These are phyloP conservation scores for Pyricularia grisea DNA, from an alignment of 2,329 filamentous ascomycete species.

Conservation along the genomic window DNA sequence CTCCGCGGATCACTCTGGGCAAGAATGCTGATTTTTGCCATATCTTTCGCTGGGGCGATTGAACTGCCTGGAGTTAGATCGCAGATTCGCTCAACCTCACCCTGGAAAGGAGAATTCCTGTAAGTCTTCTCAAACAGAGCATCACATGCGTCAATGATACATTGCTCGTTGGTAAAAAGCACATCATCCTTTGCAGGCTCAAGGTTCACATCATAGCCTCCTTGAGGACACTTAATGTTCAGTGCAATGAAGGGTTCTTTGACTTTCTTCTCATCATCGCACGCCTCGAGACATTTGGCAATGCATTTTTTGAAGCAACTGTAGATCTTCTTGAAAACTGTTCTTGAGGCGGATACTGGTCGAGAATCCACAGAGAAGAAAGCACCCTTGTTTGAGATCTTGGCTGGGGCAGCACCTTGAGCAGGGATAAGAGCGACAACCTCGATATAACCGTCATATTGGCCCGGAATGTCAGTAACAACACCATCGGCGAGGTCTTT, in stretches of 20 bases:
- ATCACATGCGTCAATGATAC: conserved; percentile 35
- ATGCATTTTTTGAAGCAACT: conserved; percentile 43
- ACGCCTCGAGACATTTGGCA: conserved; percentile 16
- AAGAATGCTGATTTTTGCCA: background rate
- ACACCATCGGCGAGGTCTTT: background rate
- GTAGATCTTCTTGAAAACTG: conserved; percentile 52
- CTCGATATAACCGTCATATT: background rate
- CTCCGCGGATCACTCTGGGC: background rate
- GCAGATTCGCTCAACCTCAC: background rate
- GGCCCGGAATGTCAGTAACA: background rate
- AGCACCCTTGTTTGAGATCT: conserved; percentile 33
- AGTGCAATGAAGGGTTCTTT: conserved; percentile 54
- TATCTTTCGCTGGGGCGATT: background rate
- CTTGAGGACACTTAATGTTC: conserved; percentile 50
- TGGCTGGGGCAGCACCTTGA: conserved; percentile 30
- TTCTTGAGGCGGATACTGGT: conserved; percentile 46
- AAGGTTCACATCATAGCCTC: conserved; percentile 63
- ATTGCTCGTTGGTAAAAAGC: conserved; percentile 49
- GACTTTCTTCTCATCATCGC: conserved; percentile 10
- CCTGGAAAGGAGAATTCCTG: background rate
- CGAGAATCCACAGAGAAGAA: conserved; percentile 63
- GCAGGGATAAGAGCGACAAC: conserved; percentile 52
- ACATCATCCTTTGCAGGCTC: conserved; percentile 66
- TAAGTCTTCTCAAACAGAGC: conserved; percentile 22
- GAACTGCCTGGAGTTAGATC: background rate